Evolutionary conservation across 495 filamentous ascomycete genomes (phyloP), one percentile per base, ranked within the genome.

Genomic region (Tuber brumale): DNA sequence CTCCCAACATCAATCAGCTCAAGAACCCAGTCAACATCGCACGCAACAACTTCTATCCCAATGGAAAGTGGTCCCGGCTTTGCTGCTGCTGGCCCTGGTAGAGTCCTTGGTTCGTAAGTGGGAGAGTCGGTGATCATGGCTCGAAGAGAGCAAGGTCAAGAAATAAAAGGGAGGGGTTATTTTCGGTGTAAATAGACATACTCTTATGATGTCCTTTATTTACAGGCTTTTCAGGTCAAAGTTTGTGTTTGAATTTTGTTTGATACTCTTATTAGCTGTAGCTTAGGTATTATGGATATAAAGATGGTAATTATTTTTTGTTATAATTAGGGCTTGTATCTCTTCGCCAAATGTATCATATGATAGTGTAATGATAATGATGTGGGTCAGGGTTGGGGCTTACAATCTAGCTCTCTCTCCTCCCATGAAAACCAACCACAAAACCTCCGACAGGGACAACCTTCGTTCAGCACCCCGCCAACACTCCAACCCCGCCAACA

Each of bases 1-100:
- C 66, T 82, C 44, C 81, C 81, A 1, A 80, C 73, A 69, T 57
- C 79, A 12, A 72, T 69, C 37, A 73, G 70, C 12, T 70, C 79
- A 48, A 80, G 77, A 69, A 42, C 70, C 41, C 6, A 42, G 31
- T 48, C 73, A n/a, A n/a, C 77, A 2, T 71, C 77, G 23, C 18
- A 41, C 16, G 57, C 31, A 44, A 57, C 76, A 27, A 44, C 70
- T 12, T 42, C 70, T 18, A 41, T 27, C 3, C 69, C 70, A 4
- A 72, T 75, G 46, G 74, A 71, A 41, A 27, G 70, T 61, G 76
- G 51, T 35, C 35, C 57, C 14, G 57, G 57, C 3, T 80, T 79
- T 72, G 70, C 77, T 61, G 61, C 70, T 41, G 71, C 77, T 0
- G 77, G 78, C 14, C 76, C 77, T 5, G 78, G 78, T 4, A 70